Evolutionary conservation across 768 basidiomycete species (phyloP), one percentile per base, ranked within the genome.

Genomic region (Phallus indusiatus): DNA sequence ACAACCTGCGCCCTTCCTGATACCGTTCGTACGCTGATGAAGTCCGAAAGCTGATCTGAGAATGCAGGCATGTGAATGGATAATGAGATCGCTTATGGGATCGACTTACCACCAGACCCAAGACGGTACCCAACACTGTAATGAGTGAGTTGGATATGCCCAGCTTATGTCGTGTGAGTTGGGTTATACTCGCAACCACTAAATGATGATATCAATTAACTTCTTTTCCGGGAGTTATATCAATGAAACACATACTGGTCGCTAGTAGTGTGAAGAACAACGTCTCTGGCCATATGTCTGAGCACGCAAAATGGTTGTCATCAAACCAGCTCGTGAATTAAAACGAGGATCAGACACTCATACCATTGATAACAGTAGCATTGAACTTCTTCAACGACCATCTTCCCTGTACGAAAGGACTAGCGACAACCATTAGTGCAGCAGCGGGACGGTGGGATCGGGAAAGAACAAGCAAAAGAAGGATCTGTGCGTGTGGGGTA

Each of bases 1-100:
- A 89, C 67, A 87, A 75, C 66, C 83, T 86, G 22, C 86, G 71
- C 5, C 87, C 87, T 67, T 86, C 82, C 64, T 81, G 81, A 67
- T 83, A 85, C 77, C 84, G 74, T 56, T 85, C 82, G 66, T 86
- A 86, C 1, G 86, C 85, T 37, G 82, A 84, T 11, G 83, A 84
- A 7, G 84, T 87, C 61, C 86, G 75, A 72, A 88, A 89, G 0
- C 83, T 84, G 55, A 89, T 68, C 47, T 71, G n/a, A 68, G 22
- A 65, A 66, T 64, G 53, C 70, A n/a, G 67, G 68, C 53, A 67
- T 67, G 5, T 70, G 58, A 1, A 67, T 21, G 7, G 7, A 51
- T 35, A 55, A 21, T 5, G 11, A 33, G 22, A 10, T 12, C 22
- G n/a, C 16, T 8, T 35, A 18, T n/a, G n/a, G n/a, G n/a, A 20